These are phyloP conservation scores for Stramenopiles sp. DNA, from an alignment of 352 stramenopile species.

Conservation along the genomic window DNA sequence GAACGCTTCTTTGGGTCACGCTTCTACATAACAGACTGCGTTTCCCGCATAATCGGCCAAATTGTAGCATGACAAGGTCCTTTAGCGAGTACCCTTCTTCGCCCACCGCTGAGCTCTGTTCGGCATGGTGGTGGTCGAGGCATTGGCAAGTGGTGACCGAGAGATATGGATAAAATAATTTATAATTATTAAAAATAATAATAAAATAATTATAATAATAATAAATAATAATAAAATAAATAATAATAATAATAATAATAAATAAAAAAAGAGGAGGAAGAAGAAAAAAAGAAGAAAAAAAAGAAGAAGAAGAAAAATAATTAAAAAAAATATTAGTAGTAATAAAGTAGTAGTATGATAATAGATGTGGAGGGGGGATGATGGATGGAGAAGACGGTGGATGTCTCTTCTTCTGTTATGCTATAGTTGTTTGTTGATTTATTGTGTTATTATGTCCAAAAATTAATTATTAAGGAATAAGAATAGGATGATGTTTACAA, in stretches of 20 bases:
- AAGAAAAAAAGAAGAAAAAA: conserved; percentile 1
- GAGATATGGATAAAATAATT: too few species aligned
- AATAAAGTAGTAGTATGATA: not conserved
- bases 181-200: too few species aligned
- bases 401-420: not conserved
- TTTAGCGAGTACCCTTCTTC: too few species aligned
- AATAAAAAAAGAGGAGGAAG: not conserved
- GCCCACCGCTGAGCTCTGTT: too few species aligned
- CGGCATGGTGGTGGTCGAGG: too few species aligned
- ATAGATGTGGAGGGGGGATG: not conserved
- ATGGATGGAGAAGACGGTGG: not conserved
- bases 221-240: not conserved
- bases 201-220: not conserved
- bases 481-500: not conserved
- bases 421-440: not conserved
- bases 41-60: too few species aligned
- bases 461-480: not conserved
- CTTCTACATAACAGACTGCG: too few species aligned
- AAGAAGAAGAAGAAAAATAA: not conserved
- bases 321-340: not conserved
- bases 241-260: not conserved
- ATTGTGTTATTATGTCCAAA: not conserved
- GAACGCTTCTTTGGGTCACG: too few species aligned
- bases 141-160: too few species aligned
- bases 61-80: too few species aligned